phyloP scores from a whole-genome alignment of 805 yeast species.

The Myxozyma kluyveri region DNA sequence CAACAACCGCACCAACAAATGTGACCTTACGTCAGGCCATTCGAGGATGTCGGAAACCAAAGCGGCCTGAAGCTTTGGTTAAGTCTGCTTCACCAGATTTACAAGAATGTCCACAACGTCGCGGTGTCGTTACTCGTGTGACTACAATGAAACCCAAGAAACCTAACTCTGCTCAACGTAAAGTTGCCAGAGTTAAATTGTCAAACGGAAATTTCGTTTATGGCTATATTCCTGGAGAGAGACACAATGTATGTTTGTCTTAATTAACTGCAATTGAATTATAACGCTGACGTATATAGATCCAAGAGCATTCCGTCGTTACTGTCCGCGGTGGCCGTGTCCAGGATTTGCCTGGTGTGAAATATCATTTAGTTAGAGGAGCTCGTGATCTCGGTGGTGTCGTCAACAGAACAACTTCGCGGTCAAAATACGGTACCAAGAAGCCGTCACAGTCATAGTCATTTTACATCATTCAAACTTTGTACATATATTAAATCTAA shows the following conservation, averaged over 20 bases:
- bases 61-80: constrained; percentile 40
- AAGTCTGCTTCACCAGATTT: constrained; percentile 75
- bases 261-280: background rate
- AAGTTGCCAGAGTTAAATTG: constrained; percentile 90
- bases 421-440: constrained; percentile 80
- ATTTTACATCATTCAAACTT: background rate
- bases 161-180: constrained; percentile 97
- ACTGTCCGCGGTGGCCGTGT: constrained; percentile 97
- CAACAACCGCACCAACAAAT: constrained; percentile 12
- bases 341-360: constrained; percentile 97
- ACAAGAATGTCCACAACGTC: constrained; percentile 75
- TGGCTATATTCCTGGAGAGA: constrained; percentile 97
- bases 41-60: constrained; percentile 60
- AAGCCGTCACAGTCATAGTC: constrained; percentile 18
- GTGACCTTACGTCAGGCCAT: constrained; percentile 79
- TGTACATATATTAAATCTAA: background rate
- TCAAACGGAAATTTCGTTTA: constrained; percentile 85
- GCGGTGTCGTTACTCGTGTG: constrained; percentile 90
- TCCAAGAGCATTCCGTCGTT: constrained; percentile 96
- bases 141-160: constrained; percentile 96
- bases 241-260: constrained; percentile 62
- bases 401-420: constrained; percentile 82
- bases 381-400: constrained; percentile 91
- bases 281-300: constrained; percentile 19
- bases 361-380: constrained; percentile 90